Evolutionary conservation across 2,329 filamentous ascomycete genomes (phyloP).

Genomic region (Xenoacremonium recifei): DNA sequence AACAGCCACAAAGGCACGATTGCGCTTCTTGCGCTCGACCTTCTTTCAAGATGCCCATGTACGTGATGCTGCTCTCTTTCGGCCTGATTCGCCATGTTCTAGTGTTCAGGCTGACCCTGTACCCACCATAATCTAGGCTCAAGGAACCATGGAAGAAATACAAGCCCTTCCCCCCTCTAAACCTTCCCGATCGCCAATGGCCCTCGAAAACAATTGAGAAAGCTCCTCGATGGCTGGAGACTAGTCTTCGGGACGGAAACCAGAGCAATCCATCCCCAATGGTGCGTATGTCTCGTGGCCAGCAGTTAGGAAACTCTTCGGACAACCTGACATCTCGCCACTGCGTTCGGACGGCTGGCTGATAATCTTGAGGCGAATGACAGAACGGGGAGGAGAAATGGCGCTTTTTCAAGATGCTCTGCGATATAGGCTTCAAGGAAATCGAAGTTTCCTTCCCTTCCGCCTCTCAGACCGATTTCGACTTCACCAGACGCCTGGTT

Average conservation of each 20-base stretch:
- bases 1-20: no score
- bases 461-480: constrained; percentile 91
- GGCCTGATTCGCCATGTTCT: no score
- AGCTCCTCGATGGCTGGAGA: constrained; percentile 86
- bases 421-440: constrained; percentile 92
- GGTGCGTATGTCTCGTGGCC: no score
- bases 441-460: constrained; percentile 96
- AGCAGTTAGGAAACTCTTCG: no score
- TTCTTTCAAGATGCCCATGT: no score
- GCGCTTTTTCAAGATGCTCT: constrained; percentile 91
- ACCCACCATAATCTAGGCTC: constrained; percentile 50
- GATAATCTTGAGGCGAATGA: no score
- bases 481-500: constrained; percentile 85
- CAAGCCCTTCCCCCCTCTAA: constrained; percentile 57
- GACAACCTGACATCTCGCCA: no score
- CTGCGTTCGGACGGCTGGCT: no score
- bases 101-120: neutral
- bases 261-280: constrained; percentile 92
- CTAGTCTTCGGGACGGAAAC: constrained; percentile 83
- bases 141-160: constrained; percentile 77
- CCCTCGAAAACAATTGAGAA: constrained; percentile 79
- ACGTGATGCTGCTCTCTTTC: no score
- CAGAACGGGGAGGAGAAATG: constrained; percentile 94
- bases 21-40: no score
- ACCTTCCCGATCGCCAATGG: constrained; percentile 76